Evolutionary conservation across 805 yeast genomes (phyloP).

Genomic region (Candida anglica): DNA sequence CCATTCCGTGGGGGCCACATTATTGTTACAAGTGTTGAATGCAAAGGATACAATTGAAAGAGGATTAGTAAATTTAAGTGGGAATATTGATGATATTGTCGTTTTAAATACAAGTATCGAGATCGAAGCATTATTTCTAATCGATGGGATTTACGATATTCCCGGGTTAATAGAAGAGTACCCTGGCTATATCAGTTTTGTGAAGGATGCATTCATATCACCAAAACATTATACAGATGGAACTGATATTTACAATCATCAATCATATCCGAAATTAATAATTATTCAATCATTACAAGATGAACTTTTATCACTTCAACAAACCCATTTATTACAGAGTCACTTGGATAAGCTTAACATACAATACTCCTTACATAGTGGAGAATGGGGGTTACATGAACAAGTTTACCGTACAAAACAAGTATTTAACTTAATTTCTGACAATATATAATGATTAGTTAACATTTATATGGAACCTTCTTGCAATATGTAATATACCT

Average conservation of each 20-base stretch:
- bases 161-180: conserved; percentile 52
- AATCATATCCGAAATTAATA: background rate
- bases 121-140: conserved; percentile 23
- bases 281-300: conserved; percentile 63
- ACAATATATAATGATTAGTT: background rate
- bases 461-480: no score
- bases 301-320: conserved; percentile 56
- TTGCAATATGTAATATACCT: no score
- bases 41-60: conserved; percentile 12
- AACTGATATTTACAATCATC: conserved; percentile 14
- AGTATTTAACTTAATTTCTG: conserved; percentile 22
- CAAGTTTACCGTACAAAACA: conserved; percentile 49
- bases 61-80: conserved; percentile 8
- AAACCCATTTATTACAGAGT: conserved; percentile 37
- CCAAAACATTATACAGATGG: conserved; percentile 17
- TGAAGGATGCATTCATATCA: conserved; percentile 50
- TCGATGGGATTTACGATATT: conserved; percentile 73
- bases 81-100: background rate
- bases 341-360: conserved; percentile 23
- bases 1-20: conserved; percentile 79
- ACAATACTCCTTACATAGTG: no score
- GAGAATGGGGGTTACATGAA: conserved; percentile 67
- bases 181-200: conserved; percentile 54
- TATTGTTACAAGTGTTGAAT: conserved; percentile 51
- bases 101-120: background rate